Percentiles rank a stretch among this genome's conserved stretches.
Conservation (phyloP, 2,329 filamentous ascomycete species). For the Leptographium galeiforme region DNA sequence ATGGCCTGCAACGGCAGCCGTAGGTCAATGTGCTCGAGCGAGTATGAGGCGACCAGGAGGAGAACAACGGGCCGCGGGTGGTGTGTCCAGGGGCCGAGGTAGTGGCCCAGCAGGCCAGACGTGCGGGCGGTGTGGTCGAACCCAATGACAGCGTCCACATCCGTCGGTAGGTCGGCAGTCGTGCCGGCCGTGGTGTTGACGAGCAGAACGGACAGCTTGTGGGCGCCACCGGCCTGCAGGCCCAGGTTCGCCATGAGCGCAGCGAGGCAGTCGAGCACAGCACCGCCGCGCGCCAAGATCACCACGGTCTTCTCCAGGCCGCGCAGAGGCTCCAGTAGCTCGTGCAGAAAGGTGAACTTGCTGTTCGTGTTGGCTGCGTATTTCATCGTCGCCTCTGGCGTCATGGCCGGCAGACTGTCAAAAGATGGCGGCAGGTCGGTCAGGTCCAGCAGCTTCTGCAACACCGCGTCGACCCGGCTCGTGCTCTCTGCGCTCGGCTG, state of each 20-base stretch:
- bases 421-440: conserved; percentile 44
- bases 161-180: conserved; percentile 20
- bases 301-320: conserved; percentile 33
- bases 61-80: conserved; percentile 27
- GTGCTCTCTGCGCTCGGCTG: conserved; percentile 27
- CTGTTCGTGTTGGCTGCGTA: conserved; percentile 42
- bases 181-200: conserved; percentile 25
- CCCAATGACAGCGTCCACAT: conserved; percentile 37
- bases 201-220: conserved; percentile 25
- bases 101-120: conserved; percentile 20
- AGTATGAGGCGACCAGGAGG: conserved; percentile 33
- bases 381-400: conserved; percentile 31
- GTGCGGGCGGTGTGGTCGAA: conserved; percentile 37
- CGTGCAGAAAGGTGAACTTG: conserved; percentile 46
- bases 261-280: conserved; percentile 37
- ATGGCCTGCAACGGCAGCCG: conserved; percentile 24
- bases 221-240: conserved; percentile 10
- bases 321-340: conserved; percentile 34
- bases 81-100: not conserved
- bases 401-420: conserved; percentile 29
- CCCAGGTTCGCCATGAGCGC: conserved; percentile 29
- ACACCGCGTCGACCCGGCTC: conserved; percentile 34
- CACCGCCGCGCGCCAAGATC: conserved; percentile 37
- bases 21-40: conserved; percentile 42
- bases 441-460: conserved; percentile 36